Evolutionary conservation across 1,284 basidiomycete species (phyloP).

Genomic region (Papiliotrema terrestris): DNA sequence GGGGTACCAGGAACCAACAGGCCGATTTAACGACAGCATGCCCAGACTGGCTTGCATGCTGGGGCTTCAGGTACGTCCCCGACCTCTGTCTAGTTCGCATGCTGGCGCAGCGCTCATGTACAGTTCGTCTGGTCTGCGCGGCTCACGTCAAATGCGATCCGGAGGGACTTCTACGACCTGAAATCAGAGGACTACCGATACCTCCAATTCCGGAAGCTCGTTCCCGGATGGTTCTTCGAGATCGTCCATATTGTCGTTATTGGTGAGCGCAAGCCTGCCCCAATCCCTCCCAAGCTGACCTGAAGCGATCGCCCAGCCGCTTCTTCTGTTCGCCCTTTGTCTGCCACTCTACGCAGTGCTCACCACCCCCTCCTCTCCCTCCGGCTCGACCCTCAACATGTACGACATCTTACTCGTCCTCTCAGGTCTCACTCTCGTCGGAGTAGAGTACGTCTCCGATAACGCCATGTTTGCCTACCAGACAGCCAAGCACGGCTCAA

Average conservation of each 20-base stretch:
- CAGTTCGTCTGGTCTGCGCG: slow-evolving; percentile 63
- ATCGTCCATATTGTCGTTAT: slow-evolving; percentile 79
- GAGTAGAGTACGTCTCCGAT: slow-evolving; percentile 75
- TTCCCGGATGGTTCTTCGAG: slow-evolving; percentile 71
- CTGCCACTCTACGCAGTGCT: slow-evolving; percentile 47
- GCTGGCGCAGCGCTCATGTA: not conserved
- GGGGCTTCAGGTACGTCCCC: slow-evolving; percentile 55
- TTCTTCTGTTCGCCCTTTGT: slow-evolving; percentile 69
- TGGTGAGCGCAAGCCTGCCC: slow-evolving; percentile 41
- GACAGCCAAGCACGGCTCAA: slow-evolving; percentile 63
- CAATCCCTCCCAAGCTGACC: not conserved
- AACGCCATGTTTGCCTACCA: slow-evolving; percentile 84
- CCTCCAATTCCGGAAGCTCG: slow-evolving; percentile 65
- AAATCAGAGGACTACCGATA: slow-evolving; percentile 84
- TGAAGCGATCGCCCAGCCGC: slow-evolving; percentile 32
- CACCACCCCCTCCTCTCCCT: slow-evolving; percentile 44
- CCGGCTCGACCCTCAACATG: slow-evolving; percentile 50
- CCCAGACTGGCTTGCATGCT: slow-evolving; percentile 70
- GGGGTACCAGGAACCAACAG: slow-evolving; percentile 58
- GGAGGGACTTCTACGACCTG: slow-evolving; percentile 73
- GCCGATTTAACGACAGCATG: slow-evolving; percentile 52
- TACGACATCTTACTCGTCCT: slow-evolving; percentile 63
- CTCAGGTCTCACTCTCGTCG: slow-evolving; percentile 57
- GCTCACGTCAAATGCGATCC: slow-evolving; percentile 76
- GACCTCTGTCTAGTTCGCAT: not conserved